These are phyloP conservation scores for Trifolium dubium DNA, from an alignment of 306 rosid species.

Conservation along the genomic window DNA sequence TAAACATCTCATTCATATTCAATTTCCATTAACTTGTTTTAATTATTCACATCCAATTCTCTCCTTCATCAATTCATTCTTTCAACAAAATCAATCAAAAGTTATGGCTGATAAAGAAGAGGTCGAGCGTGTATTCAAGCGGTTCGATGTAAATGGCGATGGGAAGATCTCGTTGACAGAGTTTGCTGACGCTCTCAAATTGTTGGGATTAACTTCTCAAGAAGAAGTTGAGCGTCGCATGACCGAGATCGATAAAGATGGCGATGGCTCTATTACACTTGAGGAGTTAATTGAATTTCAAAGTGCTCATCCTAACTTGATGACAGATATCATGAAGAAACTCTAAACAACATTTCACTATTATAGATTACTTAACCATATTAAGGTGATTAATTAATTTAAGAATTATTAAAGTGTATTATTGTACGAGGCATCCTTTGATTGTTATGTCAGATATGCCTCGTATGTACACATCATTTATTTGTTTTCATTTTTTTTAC, in stretches of 20 bases:
- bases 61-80: not conserved
- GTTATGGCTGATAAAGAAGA: constrained; percentile 39
- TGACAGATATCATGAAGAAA: constrained; percentile 58
- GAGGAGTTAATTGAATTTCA: constrained; percentile 60
- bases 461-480: not conserved
- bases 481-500: not conserved
- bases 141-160: constrained; percentile 70
- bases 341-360: constrained; percentile 17
- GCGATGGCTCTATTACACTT: constrained; percentile 65
- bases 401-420: not conserved
- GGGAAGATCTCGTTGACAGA: constrained; percentile 62
- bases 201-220: constrained; percentile 55
- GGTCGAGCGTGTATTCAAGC: constrained; percentile 68
- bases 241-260: constrained; percentile 67
- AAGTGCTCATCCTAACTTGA: constrained; percentile 52
- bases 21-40: not conserved
- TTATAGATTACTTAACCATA: not conserved
- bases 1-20: constrained; percentile 4
- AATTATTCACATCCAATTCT: not conserved
- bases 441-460: not conserved
- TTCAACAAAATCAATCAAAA: not conserved
- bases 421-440: not conserved
- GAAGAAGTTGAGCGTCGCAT: constrained; percentile 61
- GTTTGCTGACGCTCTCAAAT: constrained; percentile 60
- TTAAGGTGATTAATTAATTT: not conserved